Evolutionary conservation across 345 rosid species (phyloP).

Genomic region (Citrus medica): DNA sequence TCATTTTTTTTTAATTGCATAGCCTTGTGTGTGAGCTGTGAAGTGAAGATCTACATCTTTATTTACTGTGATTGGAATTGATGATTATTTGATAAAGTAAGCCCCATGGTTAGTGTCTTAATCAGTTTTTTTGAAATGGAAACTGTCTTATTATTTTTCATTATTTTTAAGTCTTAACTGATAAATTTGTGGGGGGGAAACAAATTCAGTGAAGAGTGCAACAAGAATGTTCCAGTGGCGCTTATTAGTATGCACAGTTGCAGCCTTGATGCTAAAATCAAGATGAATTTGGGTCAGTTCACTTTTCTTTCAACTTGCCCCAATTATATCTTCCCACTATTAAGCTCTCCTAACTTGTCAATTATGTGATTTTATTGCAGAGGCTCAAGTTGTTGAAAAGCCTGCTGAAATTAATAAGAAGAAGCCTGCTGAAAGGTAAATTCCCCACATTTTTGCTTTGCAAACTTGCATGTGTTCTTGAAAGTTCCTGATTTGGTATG

Average conservation of each 20-base stretch:
- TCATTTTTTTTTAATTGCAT: background rate
- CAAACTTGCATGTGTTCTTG: background rate
- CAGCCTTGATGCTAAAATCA: slow-evolving; percentile 85
- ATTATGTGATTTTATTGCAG: slow-evolving; percentile 18
- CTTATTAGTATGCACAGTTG: slow-evolving; percentile 77
- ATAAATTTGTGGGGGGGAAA: too few relatives aligned
- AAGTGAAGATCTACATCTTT: too few relatives aligned
- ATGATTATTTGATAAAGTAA: too few relatives aligned
- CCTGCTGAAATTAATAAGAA: slow-evolving; percentile 58
- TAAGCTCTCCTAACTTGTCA: background rate
- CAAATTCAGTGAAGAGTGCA: slow-evolving; percentile 83
- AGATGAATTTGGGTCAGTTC: slow-evolving; percentile 64
- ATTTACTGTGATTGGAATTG: too few relatives aligned
- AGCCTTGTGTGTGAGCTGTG: background rate
- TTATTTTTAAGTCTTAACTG: too few relatives aligned
- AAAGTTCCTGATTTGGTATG: background rate
- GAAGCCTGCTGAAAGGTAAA: slow-evolving; percentile 62
- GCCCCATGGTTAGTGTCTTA: too few relatives aligned
- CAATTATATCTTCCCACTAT: background rate
- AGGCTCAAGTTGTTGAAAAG: slow-evolving; percentile 71
- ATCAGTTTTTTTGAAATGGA: too few relatives aligned
- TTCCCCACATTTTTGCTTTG: background rate
- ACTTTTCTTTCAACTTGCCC: background rate
- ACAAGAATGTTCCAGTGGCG: slow-evolving; percentile 68
- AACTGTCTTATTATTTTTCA: too few relatives aligned